Base-by-base conservation (phyloP, 805 yeast genomes). In the Komagataella kurtzmanii region DNA sequence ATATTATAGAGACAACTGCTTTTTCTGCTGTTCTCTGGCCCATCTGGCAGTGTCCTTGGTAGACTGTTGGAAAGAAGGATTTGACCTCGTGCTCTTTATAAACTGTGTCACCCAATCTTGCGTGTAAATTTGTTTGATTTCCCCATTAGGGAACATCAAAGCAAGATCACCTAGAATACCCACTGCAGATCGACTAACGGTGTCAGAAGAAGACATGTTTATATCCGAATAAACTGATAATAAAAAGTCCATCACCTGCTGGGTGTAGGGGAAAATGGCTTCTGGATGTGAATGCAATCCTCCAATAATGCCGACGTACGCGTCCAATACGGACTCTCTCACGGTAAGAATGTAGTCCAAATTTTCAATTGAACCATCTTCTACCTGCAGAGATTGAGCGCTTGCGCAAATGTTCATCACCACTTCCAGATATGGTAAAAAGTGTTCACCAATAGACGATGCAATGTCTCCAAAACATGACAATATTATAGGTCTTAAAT, bases 381-480 rank as follows among this genome's bases (percentile, higher is more conserved):
- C 85, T 0, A 85, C 81, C 54, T 76, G 77, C 40, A 80, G 65
- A 46, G 69, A 69, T 58, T 83, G 80, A 14, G 90, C 89, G 50
- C 77, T 77, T 30, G 72, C 72, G 68, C 91, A 84, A 51, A 93
- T 79, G 44, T 75, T 76, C 84, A 90, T 84, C 40, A 89, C 96
- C 54, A 80, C 87, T 44, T 75, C 79, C 56, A 89, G 69, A 66
- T 88, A 93, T 53, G 83, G 88, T 57, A 76, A 75, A 67, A 91
- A 93, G 52, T 75, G 79, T 2, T 75, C 64, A 3, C 96, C 97
- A 55, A 90, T 80, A 12, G 93, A 82, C 0, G 96, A 79, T 3
- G 98, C 97, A 61, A 93, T 79, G 66, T 93, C 99, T 56, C 99
- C 99, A 65, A 93, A 88, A 61, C 96, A 88, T 10, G 97, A 87